Percentiles rank a stretch among this genome's conserved stretches.
Evolutionary conservation across 106 monocot genomes (phyloP).

Genomic region (Allium cepa): DNA sequence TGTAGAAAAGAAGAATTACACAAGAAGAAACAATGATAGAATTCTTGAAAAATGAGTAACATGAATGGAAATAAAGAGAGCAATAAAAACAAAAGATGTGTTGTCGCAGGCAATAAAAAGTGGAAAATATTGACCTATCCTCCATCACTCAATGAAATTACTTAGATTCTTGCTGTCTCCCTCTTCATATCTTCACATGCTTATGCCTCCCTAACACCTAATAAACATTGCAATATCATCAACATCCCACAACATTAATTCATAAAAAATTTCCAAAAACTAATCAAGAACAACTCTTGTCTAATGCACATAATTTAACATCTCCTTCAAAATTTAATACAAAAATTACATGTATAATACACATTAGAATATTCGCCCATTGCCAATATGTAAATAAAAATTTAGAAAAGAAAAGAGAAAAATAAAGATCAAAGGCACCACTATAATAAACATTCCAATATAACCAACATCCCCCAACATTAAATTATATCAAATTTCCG

Average conservation of each 20-base stretch:
- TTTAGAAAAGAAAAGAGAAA: too few relatives aligned
- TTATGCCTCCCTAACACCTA: conserved; percentile 5
- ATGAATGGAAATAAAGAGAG: not conserved
- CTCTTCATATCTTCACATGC: conserved; percentile 14
- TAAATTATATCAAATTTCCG: too few relatives aligned
- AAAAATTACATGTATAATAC: not conserved
- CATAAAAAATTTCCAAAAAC: not conserved
- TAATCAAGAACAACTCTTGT: not conserved
- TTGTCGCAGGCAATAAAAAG: conserved; percentile 6
- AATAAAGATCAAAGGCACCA: too few relatives aligned
- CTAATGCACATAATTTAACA: not conserved
- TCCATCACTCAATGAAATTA: conserved; percentile 6
- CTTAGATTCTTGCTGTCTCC: conserved; percentile 16
- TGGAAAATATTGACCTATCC: conserved; percentile 7
- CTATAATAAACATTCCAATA: too few relatives aligned
- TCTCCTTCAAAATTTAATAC: not conserved
- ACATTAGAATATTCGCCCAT: not conserved
- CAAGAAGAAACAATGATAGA: too few relatives aligned
- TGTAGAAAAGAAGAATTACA: too few relatives aligned
- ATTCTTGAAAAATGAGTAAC: too few relatives aligned
- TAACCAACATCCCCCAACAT: too few relatives aligned
- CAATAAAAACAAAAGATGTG: conserved; percentile 9
- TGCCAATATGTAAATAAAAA: too few relatives aligned
- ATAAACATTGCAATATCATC: not conserved
- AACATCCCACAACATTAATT: not conserved